phyloP scores from a whole-genome alignment of 345 rosid genomes.

The Camelina laxa region DNA sequence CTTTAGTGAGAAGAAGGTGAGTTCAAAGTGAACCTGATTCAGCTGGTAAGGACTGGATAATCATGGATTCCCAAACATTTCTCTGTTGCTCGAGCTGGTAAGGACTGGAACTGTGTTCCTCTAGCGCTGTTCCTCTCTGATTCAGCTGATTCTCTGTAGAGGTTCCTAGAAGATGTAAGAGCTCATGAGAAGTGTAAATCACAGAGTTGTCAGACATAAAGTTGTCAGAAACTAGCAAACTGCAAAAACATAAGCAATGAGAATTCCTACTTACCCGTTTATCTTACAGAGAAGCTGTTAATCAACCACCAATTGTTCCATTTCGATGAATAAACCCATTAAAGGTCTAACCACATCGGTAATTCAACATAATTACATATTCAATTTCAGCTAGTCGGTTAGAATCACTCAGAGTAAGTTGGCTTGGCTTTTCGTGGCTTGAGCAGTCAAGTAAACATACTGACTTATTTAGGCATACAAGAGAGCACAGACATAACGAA shows the following conservation, averaged over 20 bases:
- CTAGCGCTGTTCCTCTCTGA: slow-evolving; percentile 50
- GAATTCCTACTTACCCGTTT: slow-evolving; percentile 7
- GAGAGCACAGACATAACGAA: slow-evolving; percentile 55
- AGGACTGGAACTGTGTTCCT: slow-evolving; percentile 76
- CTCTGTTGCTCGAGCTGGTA: slow-evolving; percentile 43
- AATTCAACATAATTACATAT: not conserved
- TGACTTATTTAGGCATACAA: slow-evolving; percentile 38
- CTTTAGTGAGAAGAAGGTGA: too few relatives aligned
- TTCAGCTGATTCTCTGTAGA: not conserved
- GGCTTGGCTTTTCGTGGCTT: slow-evolving; percentile 18
- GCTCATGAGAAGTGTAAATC: not conserved
- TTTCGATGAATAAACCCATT: too few relatives aligned
- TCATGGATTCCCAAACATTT: slow-evolving; percentile 78
- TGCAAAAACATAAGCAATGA: slow-evolving; percentile 16
- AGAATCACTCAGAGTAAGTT: not conserved
- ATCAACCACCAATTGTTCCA: not conserved
- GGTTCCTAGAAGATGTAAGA: too few relatives aligned
- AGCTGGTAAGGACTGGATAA: slow-evolving; percentile 33
- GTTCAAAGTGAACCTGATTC: too few relatives aligned
- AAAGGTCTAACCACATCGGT: not conserved
- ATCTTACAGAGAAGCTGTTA: slow-evolving; percentile 6
- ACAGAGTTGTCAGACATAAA: slow-evolving; percentile 22
- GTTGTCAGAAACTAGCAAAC: slow-evolving; percentile 12
- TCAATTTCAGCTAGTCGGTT: not conserved
- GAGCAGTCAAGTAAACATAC: slow-evolving; percentile 22